Conservation (phyloP, 352 stramenopile genomes). For the Globisporangium abappressorium region DNA sequence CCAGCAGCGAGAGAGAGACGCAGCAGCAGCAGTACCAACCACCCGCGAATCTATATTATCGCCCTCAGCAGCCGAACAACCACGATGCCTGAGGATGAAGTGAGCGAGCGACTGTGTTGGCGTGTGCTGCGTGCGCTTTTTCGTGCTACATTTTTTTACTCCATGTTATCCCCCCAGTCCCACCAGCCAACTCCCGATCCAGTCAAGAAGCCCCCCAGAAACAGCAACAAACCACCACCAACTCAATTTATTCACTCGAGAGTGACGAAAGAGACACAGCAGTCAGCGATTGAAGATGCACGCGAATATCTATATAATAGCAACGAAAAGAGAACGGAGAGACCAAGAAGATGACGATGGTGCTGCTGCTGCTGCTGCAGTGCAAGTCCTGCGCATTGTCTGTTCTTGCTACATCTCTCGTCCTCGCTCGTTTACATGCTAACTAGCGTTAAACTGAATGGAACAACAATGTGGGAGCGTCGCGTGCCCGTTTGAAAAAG, state of each 20-base stretch:
- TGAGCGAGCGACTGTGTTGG: background rate
- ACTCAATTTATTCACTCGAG: constrained; percentile 3
- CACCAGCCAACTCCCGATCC: background rate
- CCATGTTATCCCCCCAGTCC: constrained; percentile 10
- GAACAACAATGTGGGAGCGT: constrained; percentile 5
- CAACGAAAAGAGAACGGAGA: background rate
- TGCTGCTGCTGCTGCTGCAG: background rate
- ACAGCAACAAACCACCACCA: background rate
- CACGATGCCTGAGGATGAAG: constrained; percentile 1
- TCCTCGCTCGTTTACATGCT: background rate
- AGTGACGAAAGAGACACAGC: constrained; percentile 4
- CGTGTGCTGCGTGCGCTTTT: background rate
- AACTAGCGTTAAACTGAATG: background rate
- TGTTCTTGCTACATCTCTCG: background rate
- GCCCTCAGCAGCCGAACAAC: background rate
- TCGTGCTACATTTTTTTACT: constrained; percentile 7
- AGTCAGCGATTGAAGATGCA: background rate
- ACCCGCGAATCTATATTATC: constrained; percentile 13
- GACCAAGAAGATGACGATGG: background rate
- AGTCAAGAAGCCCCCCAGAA: background rate
- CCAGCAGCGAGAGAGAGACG: background rate
- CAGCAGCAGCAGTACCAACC: background rate
- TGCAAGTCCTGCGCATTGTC: too few relatives aligned
- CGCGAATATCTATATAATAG: constrained; percentile 13
- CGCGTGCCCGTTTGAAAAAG: constrained; percentile 8